Base-by-base conservation (phyloP, 2,329 filamentous ascomycete species). In the Neoarthrinium moseri region DNA sequence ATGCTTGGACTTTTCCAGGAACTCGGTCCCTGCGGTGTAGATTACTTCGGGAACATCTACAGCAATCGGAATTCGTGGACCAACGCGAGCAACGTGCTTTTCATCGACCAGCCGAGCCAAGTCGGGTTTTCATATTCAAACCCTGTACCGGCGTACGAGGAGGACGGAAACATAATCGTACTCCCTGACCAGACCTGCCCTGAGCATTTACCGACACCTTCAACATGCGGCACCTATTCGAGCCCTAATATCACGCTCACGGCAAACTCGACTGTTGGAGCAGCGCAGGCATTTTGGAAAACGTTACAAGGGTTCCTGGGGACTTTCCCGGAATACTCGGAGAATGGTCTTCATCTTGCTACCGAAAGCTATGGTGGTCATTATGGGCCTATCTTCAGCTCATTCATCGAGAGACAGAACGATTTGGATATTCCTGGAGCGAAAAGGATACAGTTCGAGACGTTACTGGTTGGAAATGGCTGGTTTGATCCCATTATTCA, bases 261-360 rank as follows among this genome's bases (percentile, higher is more conserved):
- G 1, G 73, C 76, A 8, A 78, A 80, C 54, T 68, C 69, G 7
- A 83, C 78, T 2, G 53, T 65, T 13, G 65, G 61, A 44, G 78
- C 79, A 3, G 80, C 80, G 4, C 77, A 77, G 2, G 76, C 75
- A 45, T 79, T 84, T 65, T 84, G 77, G 76, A 78, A 75, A 60
- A 79, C 77, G 1, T 57, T 83, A 21, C 80, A 83, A 55, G 80
- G 78, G 1, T 84, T 84, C 61, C 80, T 82, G 73, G 80, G 80
- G 3, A 80, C 73, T 1, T 83, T 84, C 56, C 80, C 72, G 2
- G 57, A 74, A 47, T 75, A 75, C 53, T 64, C 70, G 0, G 63
- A 72, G 17, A 65, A 72, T 34, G 73, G 71, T 0, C 76, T 82
- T 54, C 72, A 75, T 55, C 79, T 82, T 52, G 66, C 77, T 1